Base-by-base conservation (phyloP, 2,329 filamentous ascomycete species). In the Hawksworthiomyces lignivorus region DNA sequence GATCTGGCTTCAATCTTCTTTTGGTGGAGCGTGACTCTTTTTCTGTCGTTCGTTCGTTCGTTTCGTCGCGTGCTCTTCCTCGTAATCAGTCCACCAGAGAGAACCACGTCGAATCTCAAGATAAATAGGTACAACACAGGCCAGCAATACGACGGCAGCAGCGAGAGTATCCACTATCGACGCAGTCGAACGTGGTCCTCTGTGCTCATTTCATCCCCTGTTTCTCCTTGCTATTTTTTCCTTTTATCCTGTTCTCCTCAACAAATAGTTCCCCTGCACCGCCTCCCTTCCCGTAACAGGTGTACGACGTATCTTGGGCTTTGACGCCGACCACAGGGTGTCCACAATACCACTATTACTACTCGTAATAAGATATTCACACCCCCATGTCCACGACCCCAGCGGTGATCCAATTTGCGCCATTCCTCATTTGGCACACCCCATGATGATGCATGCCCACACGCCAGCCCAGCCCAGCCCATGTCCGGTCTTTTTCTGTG, bases 361-460 rank as follows among this genome's bases (percentile, higher is more conserved):
- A 26, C 24, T 12, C 24, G 12, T 26, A 26, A 12, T 26, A 26
- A 26, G 24, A 26, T 26, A 12, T 12, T 21, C 27, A 7, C n/a
- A 22, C 22, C 19, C n/a, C 20, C 32, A 29, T 34, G 24, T 36
- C 30, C 30, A 29, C 38, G 22, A 28, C 40, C 34, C 21, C 34
- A 30, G 17, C 37, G 27, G 21, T 27, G 21, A n/a, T 20, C 41
- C 35, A 39, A 45, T 39, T 18, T 36, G 30, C 46, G 36, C 48
- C 38, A 43, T 46, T 19, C 48, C 41, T 7, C 7, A 21, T 50
- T 36, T 8, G 44, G 48, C 4, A 33, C 37, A 36, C 44, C 44
- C 40, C 46, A 50, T 50, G 48, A 50, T 49, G 40, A 19, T 38
- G 43, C 39, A 39, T 35, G 27, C 34, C n/a, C 24, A 14, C 33